These are phyloP conservation scores for Mallotus japonicus DNA, from an alignment of 441 rosid genomes.

Conservation along the genomic window DNA sequence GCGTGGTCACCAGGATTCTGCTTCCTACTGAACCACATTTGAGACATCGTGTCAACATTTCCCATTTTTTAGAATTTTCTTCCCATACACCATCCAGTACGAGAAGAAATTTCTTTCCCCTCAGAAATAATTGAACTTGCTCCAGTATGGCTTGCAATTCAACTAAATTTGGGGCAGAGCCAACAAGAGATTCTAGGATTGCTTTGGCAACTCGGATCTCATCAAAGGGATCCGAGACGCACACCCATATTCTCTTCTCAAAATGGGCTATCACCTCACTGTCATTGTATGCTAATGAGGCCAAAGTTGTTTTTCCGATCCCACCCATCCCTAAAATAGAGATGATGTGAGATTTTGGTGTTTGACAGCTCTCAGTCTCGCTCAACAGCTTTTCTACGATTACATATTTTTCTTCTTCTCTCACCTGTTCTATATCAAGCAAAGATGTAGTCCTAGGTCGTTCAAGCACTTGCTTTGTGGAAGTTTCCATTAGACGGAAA, in stretches of 20 bases:
- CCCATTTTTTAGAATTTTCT: constrained; percentile 8
- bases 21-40: constrained; percentile 6
- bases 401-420: not conserved
- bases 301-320: not conserved
- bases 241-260: not conserved
- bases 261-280: not conserved
- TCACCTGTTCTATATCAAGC: not conserved
- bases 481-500: no score
- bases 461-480: not conserved
- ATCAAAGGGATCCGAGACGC: constrained; percentile 7
- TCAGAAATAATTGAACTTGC: accelerated
- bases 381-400: no score
- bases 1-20: not conserved
- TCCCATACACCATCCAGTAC: constrained; percentile 23
- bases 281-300: constrained; percentile 6
- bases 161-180: accelerated
- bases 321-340: constrained; percentile 7
- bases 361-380: not conserved
- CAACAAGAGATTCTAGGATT: not conserved
- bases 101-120: not conserved
- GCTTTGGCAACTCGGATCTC: not conserved
- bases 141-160: not conserved
- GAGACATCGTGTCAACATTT: not conserved
- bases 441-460: not conserved
- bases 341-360: not conserved